Conservation (phyloP, 1,139 yeast species). For the Yamadazyma sp. region DNA sequence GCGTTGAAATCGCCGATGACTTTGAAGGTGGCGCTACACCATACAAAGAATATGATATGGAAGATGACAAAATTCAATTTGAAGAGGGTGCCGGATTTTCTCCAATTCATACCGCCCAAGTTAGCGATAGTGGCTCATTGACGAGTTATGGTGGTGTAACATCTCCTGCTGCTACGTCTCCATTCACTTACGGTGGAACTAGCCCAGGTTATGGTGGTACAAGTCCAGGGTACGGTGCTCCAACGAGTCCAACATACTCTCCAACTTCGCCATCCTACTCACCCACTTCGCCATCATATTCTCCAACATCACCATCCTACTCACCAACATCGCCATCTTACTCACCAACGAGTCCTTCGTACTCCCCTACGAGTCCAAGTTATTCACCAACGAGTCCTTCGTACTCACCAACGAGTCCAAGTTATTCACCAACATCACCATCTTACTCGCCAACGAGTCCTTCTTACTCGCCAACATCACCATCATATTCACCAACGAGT, state of each 20-base stretch:
- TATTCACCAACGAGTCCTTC: constrained; percentile 76
- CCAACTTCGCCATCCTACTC: constrained; percentile 67
- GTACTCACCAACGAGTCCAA: constrained; percentile 72
- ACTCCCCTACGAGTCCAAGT: constrained; percentile 67
- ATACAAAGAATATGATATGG: constrained; percentile 78
- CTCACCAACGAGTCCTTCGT: constrained; percentile 56
- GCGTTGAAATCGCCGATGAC: constrained; percentile 47
- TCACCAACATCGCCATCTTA: constrained; percentile 59
- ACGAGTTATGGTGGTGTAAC: constrained; percentile 84
- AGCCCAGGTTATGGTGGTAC: constrained; percentile 62
- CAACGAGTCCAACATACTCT: constrained; percentile 47
- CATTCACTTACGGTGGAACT: constrained; percentile 60
- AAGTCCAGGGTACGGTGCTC: constrained; percentile 53
- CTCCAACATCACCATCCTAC: constrained; percentile 48
- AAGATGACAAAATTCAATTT: constrained; percentile 71
- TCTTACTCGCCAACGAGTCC: constrained; percentile 52
- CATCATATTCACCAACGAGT: constrained; percentile 62
- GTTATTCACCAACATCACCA: constrained; percentile 72
- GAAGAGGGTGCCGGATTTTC: constrained; percentile 91
- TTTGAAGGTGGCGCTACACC: constrained; percentile 92
- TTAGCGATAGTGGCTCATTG: constrained; percentile 83
- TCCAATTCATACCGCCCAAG: constrained; percentile 88
- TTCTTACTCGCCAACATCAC: constrained; percentile 64
- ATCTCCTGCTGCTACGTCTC: constrained; percentile 55
- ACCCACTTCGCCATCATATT: constrained; percentile 62